A percentile compares a stretch with the other conserved stretches of the same genome.
These are phyloP conservation scores for Scytalidium sp. DNA, from an alignment of 2,329 filamentous ascomycete species.

Conservation along the genomic window DNA sequence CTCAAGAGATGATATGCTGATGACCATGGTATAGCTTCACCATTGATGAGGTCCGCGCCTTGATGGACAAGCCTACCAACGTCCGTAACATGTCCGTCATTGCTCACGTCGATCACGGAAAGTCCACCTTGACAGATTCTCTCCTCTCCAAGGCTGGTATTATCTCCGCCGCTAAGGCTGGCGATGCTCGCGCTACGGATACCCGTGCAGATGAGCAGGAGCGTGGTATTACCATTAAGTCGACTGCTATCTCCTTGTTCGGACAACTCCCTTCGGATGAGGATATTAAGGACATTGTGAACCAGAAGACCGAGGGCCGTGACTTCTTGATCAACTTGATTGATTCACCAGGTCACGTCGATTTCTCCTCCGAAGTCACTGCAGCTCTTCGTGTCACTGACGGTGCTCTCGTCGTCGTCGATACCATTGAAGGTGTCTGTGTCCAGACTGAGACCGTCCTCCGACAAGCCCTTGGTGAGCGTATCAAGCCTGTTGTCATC, in stretches of 20 bases:
- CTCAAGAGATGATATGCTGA: conserved; percentile 41
- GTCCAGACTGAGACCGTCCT: conserved; percentile 99
- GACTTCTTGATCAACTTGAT: conserved; percentile 99
- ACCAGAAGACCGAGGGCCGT: conserved; percentile 82
- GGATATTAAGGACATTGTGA: conserved; percentile 91
- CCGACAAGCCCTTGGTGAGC: conserved; percentile 97
- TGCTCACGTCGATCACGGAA: conserved; percentile 99
- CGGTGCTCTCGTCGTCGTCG: conserved; percentile 98
- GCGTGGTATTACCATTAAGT: conserved; percentile 99
- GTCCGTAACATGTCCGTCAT: conserved; percentile 99
- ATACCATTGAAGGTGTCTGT: conserved; percentile 99
- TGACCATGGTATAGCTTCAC: conserved; percentile 74
- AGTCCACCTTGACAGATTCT: conserved; percentile 99
- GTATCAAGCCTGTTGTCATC: conserved; percentile 99
- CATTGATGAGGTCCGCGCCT: conserved; percentile 81
- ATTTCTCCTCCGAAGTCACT: conserved; percentile 99
- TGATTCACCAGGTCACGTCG: conserved; percentile 99
- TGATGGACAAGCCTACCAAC: conserved; percentile 78
- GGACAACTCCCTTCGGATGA: conserved; percentile 76
- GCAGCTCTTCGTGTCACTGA: conserved; percentile 99
- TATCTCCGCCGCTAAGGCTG: conserved; percentile 96
- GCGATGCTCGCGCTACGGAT: conserved; percentile 93
- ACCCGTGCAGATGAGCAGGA: conserved; percentile 98
- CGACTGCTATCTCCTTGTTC: conserved; percentile 98
- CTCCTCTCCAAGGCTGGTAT: conserved; percentile 99